A percentile compares a stretch with the other conserved stretches of the same genome.
phyloP scores from a whole-genome alignment of 805 yeast genomes.

The Wickerhamiella azymoides region DNA sequence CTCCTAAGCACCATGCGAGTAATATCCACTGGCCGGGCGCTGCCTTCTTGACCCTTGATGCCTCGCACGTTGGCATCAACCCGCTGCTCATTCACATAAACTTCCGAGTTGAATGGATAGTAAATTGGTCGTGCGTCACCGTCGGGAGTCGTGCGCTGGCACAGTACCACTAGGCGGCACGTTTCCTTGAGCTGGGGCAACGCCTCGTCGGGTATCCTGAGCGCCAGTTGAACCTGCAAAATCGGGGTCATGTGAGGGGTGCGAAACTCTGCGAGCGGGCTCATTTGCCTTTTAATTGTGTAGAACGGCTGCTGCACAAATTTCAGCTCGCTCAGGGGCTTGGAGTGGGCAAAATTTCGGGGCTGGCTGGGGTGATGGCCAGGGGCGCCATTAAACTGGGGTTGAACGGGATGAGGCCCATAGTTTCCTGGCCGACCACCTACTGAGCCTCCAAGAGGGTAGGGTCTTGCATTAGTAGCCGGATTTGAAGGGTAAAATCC shows the following conservation, averaged over 20 bases:
- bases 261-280: neutral
- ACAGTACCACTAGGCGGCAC: constrained; percentile 36
- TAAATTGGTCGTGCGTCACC: constrained; percentile 27
- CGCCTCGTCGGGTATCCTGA: neutral
- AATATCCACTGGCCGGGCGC: constrained; percentile 71
- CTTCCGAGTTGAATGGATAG: constrained; percentile 62
- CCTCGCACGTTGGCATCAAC: constrained; percentile 47
- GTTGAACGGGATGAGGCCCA: too few species aligned
- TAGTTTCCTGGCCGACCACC: too few species aligned
- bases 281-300: neutral
- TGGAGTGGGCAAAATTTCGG: too few species aligned
- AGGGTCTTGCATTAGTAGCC: neutral
- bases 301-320: neutral
- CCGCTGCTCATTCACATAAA: constrained; percentile 40
- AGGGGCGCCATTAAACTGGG: too few species aligned
- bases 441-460: neutral
- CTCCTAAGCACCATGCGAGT: constrained; percentile 33
- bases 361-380: too few species aligned
- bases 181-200: constrained; percentile 8
- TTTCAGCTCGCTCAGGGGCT: neutral
- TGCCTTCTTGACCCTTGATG: constrained; percentile 59
- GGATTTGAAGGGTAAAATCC: neutral
- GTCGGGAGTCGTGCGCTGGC: constrained; percentile 26
- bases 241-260: neutral
- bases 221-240: neutral